Evolutionary conservation across 371 early-diverging fungal species (phyloP), one percentile per base, ranked within the genome.

Genomic region (Rhizopus arrhizus): DNA sequence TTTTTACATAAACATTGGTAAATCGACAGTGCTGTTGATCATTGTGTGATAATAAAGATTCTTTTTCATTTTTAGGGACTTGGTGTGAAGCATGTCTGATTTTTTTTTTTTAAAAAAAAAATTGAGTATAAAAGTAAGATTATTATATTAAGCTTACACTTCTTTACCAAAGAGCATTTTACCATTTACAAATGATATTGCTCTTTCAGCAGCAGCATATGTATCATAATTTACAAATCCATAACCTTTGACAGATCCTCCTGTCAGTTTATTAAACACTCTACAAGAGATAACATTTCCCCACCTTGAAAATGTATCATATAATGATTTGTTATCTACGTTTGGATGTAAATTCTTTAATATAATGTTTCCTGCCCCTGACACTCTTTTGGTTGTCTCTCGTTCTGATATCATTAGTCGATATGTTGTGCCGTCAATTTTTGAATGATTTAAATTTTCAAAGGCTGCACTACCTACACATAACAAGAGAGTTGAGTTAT

Each of bases 211-310:
- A 42, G 92, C 85, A 74, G 96, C 97, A 56, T 82, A 73, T 38
- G 88, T 93, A 78, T 98, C 97, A 82, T 95, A 99, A 85, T 99
- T 99, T 46, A 98, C 98, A 74, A 97, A 99, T 34, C 97, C 99
- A 79, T 94, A 98, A 10, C 99, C 99, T 66, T 89, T 92, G 66
- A 91, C 91, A 45, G 66, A 66, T 16, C 95, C 95, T 32, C 91
- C 84, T 61, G 93, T 92, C 2, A 62, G 62, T 15, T 73, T 75
- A 51, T 82, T 86, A 41, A 92, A 95, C 49, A 99, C 95, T 83
- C 99, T 99, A 89, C 99, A 99, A 62, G 93, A 93, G n/a, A 95
- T 75, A 66, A 99, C 99, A 72, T 87, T 84, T 56, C 99, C 99
- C 71, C 98, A 99, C 35, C 95, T 91, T n/a, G 93, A 85, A 82